A percentile compares a stretch with the other conserved stretches of the same genome.
Conservation (phyloP, 306 rosid species). For the Macrotyloma uniflorum region DNA sequence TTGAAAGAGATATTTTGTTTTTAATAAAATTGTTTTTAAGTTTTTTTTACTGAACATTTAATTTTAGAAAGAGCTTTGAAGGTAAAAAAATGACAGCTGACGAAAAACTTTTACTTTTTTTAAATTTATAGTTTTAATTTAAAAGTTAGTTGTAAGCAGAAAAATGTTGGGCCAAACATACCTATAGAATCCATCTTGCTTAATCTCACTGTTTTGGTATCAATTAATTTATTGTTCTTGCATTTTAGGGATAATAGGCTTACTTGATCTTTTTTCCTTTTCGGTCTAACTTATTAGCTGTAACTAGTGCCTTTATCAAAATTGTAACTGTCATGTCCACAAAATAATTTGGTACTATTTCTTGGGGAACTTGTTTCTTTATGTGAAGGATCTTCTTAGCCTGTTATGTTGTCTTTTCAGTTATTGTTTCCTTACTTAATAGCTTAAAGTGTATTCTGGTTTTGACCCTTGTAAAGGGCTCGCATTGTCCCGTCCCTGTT, state of each 20-base stretch:
- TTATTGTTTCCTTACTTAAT: background rate
- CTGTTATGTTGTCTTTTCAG: conserved; percentile 1
- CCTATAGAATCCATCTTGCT: background rate
- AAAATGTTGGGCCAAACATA: too few relatives aligned
- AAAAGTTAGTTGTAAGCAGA: too few relatives aligned
- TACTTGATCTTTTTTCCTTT: background rate
- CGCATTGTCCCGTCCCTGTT: background rate
- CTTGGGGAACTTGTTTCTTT: background rate
- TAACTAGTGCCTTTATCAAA: background rate
- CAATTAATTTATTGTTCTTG: background rate
- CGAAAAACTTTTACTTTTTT: too few relatives aligned
- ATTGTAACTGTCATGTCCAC: background rate
- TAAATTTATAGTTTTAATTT: too few relatives aligned
- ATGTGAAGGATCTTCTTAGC: background rate
- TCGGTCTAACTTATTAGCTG: background rate
- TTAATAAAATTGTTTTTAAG: too few relatives aligned
- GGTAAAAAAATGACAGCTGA: too few relatives aligned
- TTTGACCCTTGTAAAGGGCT: background rate
- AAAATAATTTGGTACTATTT: background rate
- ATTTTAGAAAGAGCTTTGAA: too few relatives aligned
- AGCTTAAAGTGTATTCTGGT: conserved; percentile 13
- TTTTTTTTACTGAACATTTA: too few relatives aligned
- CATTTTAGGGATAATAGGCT: background rate
- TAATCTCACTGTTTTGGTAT: background rate
- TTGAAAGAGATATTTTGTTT: too few relatives aligned